These are phyloP conservation scores for Fusarium mangiferae DNA, from an alignment of 2,329 filamentous ascomycete genomes.

Conservation along the genomic window DNA sequence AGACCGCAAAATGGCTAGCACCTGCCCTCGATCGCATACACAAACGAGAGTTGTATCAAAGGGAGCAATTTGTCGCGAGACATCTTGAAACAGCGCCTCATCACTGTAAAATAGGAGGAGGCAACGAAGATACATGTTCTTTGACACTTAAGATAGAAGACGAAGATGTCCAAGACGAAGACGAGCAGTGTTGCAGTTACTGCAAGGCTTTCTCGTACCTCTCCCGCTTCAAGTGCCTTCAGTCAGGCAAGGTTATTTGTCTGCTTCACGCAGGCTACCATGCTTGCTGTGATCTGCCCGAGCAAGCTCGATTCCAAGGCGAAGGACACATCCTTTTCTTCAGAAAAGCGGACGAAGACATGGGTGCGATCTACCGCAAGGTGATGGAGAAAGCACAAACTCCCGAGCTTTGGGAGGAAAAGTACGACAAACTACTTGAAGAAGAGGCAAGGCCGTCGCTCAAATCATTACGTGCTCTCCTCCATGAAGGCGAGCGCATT, in stretches of 20 bases:
- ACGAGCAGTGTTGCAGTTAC: constrained; percentile 91
- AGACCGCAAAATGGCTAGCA: constrained; percentile 93
- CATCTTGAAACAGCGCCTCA: constrained; percentile 68
- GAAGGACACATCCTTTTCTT: constrained; percentile 80
- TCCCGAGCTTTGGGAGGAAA: constrained; percentile 90
- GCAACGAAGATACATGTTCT: constrained; percentile 63
- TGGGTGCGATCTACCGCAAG: constrained; percentile 75
- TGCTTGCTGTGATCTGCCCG: constrained; percentile 79
- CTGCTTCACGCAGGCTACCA: constrained; percentile 82
- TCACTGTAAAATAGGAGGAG: constrained; percentile 58
- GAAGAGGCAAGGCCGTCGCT: constrained; percentile 86
- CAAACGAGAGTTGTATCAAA: constrained; percentile 75
- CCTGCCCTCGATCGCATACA: constrained; percentile 85
- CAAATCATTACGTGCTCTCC: constrained; percentile 83
- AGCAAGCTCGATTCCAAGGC: constrained; percentile 74
- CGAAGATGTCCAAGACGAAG: constrained; percentile 84
- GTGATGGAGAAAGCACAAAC: constrained; percentile 86
- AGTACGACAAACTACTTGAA: constrained; percentile 84
- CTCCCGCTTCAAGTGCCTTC: constrained; percentile 87
- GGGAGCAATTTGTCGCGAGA: constrained; percentile 74
- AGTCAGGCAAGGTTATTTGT: constrained; percentile 84
- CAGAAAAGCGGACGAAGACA: constrained; percentile 77
- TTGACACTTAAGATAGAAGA: constrained; percentile 74
- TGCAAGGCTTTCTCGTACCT: constrained; percentile 95
- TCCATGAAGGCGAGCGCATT: constrained; percentile 96